A percentile compares a stretch with the other conserved stretches of the same genome.
Conservation (phyloP, 1,284 basidiomycete species). For the Ceratobasidium papillatum region DNA sequence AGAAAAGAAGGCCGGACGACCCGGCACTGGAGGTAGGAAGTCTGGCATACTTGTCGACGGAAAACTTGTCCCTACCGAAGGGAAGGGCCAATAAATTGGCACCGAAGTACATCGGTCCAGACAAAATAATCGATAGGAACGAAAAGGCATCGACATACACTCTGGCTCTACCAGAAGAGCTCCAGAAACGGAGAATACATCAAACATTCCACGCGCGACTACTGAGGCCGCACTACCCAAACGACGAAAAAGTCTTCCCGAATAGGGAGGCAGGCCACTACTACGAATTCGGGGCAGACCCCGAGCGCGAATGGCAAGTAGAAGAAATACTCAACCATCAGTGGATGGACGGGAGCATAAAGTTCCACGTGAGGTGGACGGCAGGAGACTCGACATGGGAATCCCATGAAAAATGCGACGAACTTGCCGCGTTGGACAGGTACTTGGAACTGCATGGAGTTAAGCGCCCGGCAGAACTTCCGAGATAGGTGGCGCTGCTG, state of each 20-base stretch:
- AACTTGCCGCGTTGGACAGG: background rate
- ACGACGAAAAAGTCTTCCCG: constrained; percentile 39
- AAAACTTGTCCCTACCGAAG: background rate
- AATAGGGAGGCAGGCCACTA: background rate
- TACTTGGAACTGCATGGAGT: background rate
- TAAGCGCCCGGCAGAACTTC: too few relatives aligned
- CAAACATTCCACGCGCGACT: constrained; percentile 39
- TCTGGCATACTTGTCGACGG: background rate
- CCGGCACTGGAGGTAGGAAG: background rate
- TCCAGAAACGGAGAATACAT: constrained; percentile 27
- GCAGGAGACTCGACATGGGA: constrained; percentile 3
- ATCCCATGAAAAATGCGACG: background rate
- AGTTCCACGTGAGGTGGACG: background rate
- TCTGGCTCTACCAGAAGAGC: constrained; percentile 30
- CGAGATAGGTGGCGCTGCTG: too few relatives aligned
- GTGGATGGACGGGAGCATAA: background rate
- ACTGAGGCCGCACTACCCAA: constrained; percentile 31
- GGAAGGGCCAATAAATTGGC: constrained; percentile 16
- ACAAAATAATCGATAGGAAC: background rate
- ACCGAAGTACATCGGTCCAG: constrained; percentile 42
- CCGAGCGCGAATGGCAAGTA: background rate
- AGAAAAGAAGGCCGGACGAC: background rate
- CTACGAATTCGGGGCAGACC: constrained; percentile 16
- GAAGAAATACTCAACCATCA: background rate
- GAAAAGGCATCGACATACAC: constrained; percentile 11